These are phyloP conservation scores for Colletotrichum zoysiae DNA, from an alignment of 2,329 filamentous ascomycete genomes.

Conservation along the genomic window DNA sequence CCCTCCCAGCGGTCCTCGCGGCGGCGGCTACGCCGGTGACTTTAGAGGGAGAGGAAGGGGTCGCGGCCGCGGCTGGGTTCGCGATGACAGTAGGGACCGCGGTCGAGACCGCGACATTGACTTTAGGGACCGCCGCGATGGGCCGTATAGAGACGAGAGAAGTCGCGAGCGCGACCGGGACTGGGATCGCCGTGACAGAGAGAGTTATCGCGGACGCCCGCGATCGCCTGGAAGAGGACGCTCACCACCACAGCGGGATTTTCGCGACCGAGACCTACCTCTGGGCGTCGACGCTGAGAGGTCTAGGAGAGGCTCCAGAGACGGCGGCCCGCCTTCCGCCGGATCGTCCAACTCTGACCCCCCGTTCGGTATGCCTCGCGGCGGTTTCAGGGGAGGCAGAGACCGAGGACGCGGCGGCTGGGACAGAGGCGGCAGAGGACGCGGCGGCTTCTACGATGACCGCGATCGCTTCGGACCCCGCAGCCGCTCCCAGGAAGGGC, in stretches of 20 bases:
- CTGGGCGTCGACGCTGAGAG: slow-evolving; percentile 76
- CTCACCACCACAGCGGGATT: slow-evolving; percentile 75
- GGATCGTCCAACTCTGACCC: slow-evolving; percentile 79
- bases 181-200: slow-evolving; percentile 61
- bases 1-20: slow-evolving; percentile 74
- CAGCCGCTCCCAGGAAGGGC: slow-evolving; percentile 75
- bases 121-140: slow-evolving; percentile 62
- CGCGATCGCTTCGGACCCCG: slow-evolving; percentile 70
- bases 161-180: slow-evolving; percentile 70
- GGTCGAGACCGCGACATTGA: slow-evolving; percentile 71
- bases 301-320: slow-evolving; percentile 76
- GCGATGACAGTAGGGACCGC: slow-evolving; percentile 73
- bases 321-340: slow-evolving; percentile 76
- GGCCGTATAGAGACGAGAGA: slow-evolving; percentile 68
- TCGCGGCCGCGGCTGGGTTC: slow-evolving; percentile 67
- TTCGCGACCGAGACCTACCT: slow-evolving; percentile 68
- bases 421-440: slow-evolving; percentile 59
- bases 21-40: slow-evolving; percentile 74
- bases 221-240: slow-evolving; percentile 72
- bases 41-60: slow-evolving; percentile 69
- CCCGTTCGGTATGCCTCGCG: slow-evolving; percentile 67
- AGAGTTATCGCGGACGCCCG: slow-evolving; percentile 68
- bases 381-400: slow-evolving; percentile 63
- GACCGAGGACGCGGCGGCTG: slow-evolving; percentile 68
- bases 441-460: slow-evolving; percentile 66